phyloP scores from a whole-genome alignment of 1,284 basidiomycete species.

The Veloporphyrellus conicus region DNA sequence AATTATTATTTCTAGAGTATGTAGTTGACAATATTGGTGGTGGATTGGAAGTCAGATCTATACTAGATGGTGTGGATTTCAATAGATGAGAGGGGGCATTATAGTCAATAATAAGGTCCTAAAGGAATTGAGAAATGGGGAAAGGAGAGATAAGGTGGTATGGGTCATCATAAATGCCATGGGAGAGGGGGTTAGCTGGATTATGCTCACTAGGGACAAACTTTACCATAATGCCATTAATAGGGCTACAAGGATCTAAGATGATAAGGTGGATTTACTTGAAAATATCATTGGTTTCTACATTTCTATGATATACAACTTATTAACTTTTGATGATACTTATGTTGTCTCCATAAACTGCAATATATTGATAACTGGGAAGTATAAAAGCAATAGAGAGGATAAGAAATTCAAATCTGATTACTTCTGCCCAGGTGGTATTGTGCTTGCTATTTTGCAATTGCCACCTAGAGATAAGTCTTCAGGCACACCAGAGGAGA shows the following conservation, averaged over 20 bases:
- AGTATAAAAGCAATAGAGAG: background rate
- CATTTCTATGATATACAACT: conserved; percentile 34
- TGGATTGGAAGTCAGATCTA: too few relatives aligned
- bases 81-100: too few relatives aligned
- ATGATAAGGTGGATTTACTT: conserved; percentile 19
- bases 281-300: conserved; percentile 20
- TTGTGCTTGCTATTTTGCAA: background rate
- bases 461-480: conserved; percentile 3
- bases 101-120: too few relatives aligned
- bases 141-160: too few relatives aligned
- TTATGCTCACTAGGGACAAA: conserved; percentile 25
- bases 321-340: conserved; percentile 40
- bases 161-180: too few relatives aligned
- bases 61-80: too few relatives aligned
- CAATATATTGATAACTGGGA: conserved; percentile 4
- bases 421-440: conserved; percentile 17
- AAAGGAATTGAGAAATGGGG: too few relatives aligned
- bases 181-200: conserved; percentile 23
- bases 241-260: background rate
- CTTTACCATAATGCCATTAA: too few relatives aligned
- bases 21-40: too few relatives aligned
- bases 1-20: too few relatives aligned
- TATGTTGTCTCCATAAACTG: conserved; percentile 36
- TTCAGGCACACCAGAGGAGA: conserved; percentile 2
- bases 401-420: conserved; percentile 27